Evolutionary conservation across 2,329 filamentous ascomycete genomes (phyloP), one percentile per base, ranked within the genome.

Genomic region (Stemphylium vesicarium): DNA sequence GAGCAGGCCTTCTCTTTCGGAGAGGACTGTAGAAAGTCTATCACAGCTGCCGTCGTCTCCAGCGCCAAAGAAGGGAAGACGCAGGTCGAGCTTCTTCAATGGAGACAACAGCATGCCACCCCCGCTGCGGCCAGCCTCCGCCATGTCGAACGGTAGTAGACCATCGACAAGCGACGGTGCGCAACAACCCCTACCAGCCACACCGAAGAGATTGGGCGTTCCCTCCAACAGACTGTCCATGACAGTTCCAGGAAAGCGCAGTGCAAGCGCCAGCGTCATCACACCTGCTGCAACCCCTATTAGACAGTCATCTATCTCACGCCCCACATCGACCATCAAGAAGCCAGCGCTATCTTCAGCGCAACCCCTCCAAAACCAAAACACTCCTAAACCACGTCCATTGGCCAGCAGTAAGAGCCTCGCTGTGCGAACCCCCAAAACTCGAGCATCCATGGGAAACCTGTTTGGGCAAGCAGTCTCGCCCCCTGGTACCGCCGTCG

Each of bases 11-110:
- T 93, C 91, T 0, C 80, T 97, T 4, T 87, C 89, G 0, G 93
- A 97, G 65, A 83, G 94, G 53, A 96, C 93, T 0, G 88, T 96
- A 37, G 91, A 96, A 72, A 96, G 91, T 0, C 79, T 97, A 5
- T 84, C 92, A 3, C 85, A 87, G 41, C 79, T 96, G 26, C 90
- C 92, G 0, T 86, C 90, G 0, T 95, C 92, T 0, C 92, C 93
- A 3, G 67, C 68, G 4, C 60, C 60, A 16, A 57, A 85, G 75
- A 89, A 40, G 85, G 82, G 60, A 47, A 85, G 85, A 54, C 85
- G 87, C 49, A 80, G 84, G 8, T 91, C 91, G 0, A 86, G 85
- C 50, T 92, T 96, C 73, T 95, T 90, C 70, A 87, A 86, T 43
- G 76, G 80, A 2, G 81, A 87, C n/a, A 83, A 84, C 54, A 80